Evolutionary conservation across 2,329 filamentous ascomycete species (phyloP).

Genomic region (Colletotrichum horii): DNA sequence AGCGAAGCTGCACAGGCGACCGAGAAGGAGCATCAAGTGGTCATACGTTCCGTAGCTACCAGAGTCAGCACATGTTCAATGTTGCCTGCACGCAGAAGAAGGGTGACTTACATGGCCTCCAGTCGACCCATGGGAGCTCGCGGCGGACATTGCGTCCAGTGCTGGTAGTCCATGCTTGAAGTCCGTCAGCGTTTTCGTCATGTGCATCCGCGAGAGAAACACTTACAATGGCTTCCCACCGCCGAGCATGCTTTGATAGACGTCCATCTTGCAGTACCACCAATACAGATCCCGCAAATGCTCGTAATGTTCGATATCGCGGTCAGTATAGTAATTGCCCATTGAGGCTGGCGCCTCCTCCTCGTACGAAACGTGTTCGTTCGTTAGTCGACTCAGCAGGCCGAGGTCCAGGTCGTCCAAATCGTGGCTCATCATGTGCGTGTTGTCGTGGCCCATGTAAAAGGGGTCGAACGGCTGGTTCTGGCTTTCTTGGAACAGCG

Average conservation of each 20-base stretch:
- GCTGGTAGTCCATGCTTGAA: slow-evolving; percentile 75
- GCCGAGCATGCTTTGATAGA: slow-evolving; percentile 88
- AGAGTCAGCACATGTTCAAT: slow-evolving; percentile 27
- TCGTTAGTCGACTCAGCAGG: slow-evolving; percentile 47
- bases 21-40: slow-evolving; percentile 82
- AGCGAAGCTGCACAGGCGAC: slow-evolving; percentile 79
- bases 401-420: slow-evolving; percentile 46
- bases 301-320: slow-evolving; percentile 81
- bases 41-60: slow-evolving; percentile 85
- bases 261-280: slow-evolving; percentile 96
- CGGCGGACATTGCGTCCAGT: slow-evolving; percentile 88
- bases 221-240: slow-evolving; percentile 86
- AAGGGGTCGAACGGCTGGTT: slow-evolving; percentile 30
- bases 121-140: slow-evolving; percentile 78
- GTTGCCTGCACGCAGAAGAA: too few species aligned
- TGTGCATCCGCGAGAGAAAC: slow-evolving; percentile 2
- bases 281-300: slow-evolving; percentile 87
- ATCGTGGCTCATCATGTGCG: slow-evolving; percentile 29
- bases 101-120: slow-evolving; percentile 68
- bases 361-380: slow-evolving; percentile 34
- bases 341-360: slow-evolving; percentile 15
- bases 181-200: slow-evolving; percentile 25
- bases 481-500: slow-evolving; percentile 42
- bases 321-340: slow-evolving; percentile 47
- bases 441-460: slow-evolving; percentile 24